Evolutionary conservation across 805 yeast genomes (phyloP).

Genomic region (Wickerhamomyces mucosus): DNA sequence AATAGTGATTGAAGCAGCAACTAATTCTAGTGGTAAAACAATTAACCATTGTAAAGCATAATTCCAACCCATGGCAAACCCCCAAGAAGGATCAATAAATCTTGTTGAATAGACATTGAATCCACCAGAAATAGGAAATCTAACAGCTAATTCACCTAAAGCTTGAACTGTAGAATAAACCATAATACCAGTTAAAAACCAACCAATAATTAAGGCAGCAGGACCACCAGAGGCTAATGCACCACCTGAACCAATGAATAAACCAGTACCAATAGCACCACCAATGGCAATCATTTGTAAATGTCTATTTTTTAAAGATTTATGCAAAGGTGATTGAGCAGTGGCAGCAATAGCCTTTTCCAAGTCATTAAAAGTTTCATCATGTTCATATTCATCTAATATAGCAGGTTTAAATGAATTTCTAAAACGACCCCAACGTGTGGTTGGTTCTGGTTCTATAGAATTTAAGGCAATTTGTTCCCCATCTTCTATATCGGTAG

Average conservation of each 20-base stretch:
- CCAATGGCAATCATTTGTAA: constrained; percentile 77
- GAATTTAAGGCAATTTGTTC: no score
- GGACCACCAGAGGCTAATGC: constrained; percentile 63
- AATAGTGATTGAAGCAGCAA: constrained; percentile 46
- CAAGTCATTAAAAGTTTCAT: constrained; percentile 25
- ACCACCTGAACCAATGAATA: constrained; percentile 61
- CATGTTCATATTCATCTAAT: constrained; percentile 6
- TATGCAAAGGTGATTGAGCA: constrained; percentile 17
- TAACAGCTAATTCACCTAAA: constrained; percentile 49
- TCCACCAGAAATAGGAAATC: constrained; percentile 63
- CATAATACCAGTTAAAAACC: constrained; percentile 39
- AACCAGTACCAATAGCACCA: constrained; percentile 78
- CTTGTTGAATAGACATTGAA: constrained; percentile 49
- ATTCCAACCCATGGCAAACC: constrained; percentile 53
- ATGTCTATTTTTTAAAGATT: constrained; percentile 41
- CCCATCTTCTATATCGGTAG: no score
- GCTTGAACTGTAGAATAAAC: constrained; percentile 44
- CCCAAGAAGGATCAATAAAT: constrained; percentile 50
- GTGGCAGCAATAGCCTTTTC: constrained; percentile 34
- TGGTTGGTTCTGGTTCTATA: no score
- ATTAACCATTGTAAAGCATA: constrained; percentile 45
- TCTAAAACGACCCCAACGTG: constrained; percentile 12
- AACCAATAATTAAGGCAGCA: constrained; percentile 28
- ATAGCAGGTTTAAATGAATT: constrained; percentile 13
- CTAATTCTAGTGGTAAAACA: constrained; percentile 39